These are phyloP conservation scores for Diplodia scrobiculata DNA, from an alignment of 2,329 filamentous ascomycete species.

Conservation along the genomic window DNA sequence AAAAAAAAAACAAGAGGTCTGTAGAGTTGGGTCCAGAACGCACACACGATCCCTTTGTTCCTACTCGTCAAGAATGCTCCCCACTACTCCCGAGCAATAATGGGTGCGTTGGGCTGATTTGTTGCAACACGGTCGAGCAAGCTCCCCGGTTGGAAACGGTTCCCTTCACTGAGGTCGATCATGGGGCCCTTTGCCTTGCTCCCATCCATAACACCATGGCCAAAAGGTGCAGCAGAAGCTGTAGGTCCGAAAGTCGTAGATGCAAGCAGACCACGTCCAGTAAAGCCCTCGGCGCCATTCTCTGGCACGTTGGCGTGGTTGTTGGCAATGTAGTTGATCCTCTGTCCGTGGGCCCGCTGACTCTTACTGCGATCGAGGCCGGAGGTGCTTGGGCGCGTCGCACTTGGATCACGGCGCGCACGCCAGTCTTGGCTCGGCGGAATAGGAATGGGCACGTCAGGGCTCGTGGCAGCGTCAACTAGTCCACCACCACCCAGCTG, in stretches of 20 bases:
- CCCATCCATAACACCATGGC: constrained; percentile 51
- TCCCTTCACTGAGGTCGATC: constrained; percentile 48
- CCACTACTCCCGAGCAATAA: constrained; percentile 43
- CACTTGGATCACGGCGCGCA: constrained; percentile 39
- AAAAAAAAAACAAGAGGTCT: background rate
- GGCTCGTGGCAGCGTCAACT: constrained; percentile 51
- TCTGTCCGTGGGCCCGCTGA: constrained; percentile 40
- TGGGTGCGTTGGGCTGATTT: constrained; percentile 38
- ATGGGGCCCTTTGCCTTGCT: constrained; percentile 50
- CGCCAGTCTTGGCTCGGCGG: constrained; percentile 52
- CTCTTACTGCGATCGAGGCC: constrained; percentile 35
- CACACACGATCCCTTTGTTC: background rate
- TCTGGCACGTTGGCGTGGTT: constrained; percentile 34
- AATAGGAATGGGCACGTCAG: constrained; percentile 47
- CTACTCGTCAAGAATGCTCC: background rate
- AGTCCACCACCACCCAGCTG: constrained; percentile 45
- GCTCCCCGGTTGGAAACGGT: constrained; percentile 52
- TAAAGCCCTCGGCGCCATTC: constrained; percentile 47
- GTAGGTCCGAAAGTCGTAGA: constrained; percentile 45
- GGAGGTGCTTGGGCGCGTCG: constrained; percentile 41
- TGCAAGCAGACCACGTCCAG: constrained; percentile 50
- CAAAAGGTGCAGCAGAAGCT: constrained; percentile 40
- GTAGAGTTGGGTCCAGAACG: background rate
- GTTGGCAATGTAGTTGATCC: constrained; percentile 37
- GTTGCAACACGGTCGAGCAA: constrained; percentile 50